Base-by-base conservation (phyloP, 164 flowering plant species). In the Magnolia changhungtana region DNA sequence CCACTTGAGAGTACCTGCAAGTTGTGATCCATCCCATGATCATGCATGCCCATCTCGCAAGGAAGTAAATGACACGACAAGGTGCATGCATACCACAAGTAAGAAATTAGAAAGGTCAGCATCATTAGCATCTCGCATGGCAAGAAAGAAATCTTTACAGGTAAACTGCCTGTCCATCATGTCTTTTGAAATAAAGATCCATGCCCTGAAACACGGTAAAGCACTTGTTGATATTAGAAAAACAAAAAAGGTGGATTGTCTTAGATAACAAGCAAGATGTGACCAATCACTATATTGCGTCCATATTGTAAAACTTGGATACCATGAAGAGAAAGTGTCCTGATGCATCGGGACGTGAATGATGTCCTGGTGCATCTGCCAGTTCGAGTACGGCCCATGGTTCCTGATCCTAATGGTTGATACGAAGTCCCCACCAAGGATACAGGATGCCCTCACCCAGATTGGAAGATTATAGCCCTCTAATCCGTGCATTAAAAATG, bases 81-180 rank as follows among this genome's bases (percentile, higher is more conserved):
- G 61, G 61, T 9, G 18, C 18, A 55, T 7, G 68, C 80, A 76
- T 82, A 94, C 97, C 98, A 94, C 58, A 81, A n/a, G 78, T 76
- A 95, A 84, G 89, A 86, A 88, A 80, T 96, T 96, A 67, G 90
- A 81, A 81, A 96, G 88, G 83, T 94, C 92, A 18, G 90, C 94
- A 86, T 83, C 81, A 84, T 94, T 96, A 59, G 99, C 97, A 87
- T 96, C 99, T 78, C 96, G 79, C 99, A 96, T 96, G 75, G 99
- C 94, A 80, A 97, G 93, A 84, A 78, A 96, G 80, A 96, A 96
- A 73, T 94, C 97, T 88, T 94, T 98, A 80, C 99, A 96, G 31
- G 99, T 92, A 49, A n/a, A 94, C 99, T 75, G 99, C 99, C 86
- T 96, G 99, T 20, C 97, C 98, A 83, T 96, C 99, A 80, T 94